Evolutionary conservation across 805 yeast genomes (phyloP).

Genomic region (Limtongozyma cylindracea): DNA sequence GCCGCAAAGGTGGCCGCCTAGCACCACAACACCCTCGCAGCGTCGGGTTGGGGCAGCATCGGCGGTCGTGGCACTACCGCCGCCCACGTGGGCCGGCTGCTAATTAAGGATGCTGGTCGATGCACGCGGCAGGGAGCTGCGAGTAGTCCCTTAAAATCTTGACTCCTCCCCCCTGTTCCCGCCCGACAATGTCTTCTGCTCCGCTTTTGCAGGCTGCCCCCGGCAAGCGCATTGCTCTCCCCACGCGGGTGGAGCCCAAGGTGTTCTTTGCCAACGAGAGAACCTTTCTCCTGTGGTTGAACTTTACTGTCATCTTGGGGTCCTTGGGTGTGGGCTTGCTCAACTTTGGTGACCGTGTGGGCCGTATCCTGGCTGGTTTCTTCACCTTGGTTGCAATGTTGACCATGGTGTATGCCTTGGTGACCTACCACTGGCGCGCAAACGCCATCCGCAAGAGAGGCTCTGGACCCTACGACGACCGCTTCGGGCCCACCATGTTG

Average conservation of each 20-base stretch:
- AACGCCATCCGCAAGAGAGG: constrained; percentile 95
- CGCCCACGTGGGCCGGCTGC: no score
- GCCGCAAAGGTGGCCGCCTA: no score
- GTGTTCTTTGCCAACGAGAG: constrained; percentile 98
- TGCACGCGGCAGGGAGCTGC: no score
- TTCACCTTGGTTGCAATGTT: constrained; percentile 95
- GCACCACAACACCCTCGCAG: no score
- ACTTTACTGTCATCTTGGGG: constrained; percentile 94
- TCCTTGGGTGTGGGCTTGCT: constrained; percentile 89
- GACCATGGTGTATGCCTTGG: constrained; percentile 87
- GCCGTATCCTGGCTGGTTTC: constrained; percentile 78
- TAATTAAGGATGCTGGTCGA: no score
- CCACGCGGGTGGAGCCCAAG: constrained; percentile 96
- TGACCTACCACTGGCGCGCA: constrained; percentile 98
- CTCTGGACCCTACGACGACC: constrained; percentile 96
- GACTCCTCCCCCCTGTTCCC: no score
- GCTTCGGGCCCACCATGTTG: constrained; percentile 94
- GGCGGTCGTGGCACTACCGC: no score
- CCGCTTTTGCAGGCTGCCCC: no score
- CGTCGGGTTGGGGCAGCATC: no score
- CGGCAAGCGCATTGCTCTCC: constrained; percentile 78
- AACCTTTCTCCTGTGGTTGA: constrained; percentile 94
- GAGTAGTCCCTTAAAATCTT: no score
- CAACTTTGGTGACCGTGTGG: constrained; percentile 88
- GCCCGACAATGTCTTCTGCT: no score